Conservation (phyloP, 1,139 yeast species). For the Yamadazyma trypodendri region DNA sequence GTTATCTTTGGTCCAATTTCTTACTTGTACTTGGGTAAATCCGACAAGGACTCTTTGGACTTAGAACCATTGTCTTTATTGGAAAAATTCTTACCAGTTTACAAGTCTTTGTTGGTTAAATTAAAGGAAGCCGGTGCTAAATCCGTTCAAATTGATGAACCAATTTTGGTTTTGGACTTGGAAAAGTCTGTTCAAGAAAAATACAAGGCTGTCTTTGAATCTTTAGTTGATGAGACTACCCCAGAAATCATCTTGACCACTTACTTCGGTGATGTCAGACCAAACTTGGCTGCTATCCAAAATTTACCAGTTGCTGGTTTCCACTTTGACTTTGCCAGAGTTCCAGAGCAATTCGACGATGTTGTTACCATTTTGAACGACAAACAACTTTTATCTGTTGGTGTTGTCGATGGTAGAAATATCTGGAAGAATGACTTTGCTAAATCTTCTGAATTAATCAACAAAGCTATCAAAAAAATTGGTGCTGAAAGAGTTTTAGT, state of each 20-base stretch:
- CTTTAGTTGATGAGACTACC: constrained; percentile 61
- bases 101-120: constrained; percentile 83
- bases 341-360: constrained; percentile 91
- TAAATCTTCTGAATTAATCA: constrained; percentile 77
- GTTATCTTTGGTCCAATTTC: constrained; percentile 96
- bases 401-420: constrained; percentile 98
- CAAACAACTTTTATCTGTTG: constrained; percentile 81
- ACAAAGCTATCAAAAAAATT: constrained; percentile 77
- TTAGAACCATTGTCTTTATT: constrained; percentile 88
- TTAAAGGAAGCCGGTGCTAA: constrained; percentile 94
- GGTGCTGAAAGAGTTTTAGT: constrained; percentile 89
- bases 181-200: constrained; percentile 81
- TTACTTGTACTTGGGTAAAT: constrained; percentile 91
- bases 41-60: constrained; percentile 96
- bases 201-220: constrained; percentile 82
- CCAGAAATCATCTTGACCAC: constrained; percentile 85
- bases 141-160: constrained; percentile 96
- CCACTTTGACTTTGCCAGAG: constrained; percentile 97
- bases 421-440: constrained; percentile 97
- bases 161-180: constrained; percentile 90
- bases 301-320: constrained; percentile 90
- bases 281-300: constrained; percentile 88
- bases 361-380: constrained; percentile 64
- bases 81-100: constrained; percentile 87
- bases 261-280: constrained; percentile 97